Evolutionary conservation across 495 filamentous ascomycete genomes (phyloP).

Genomic region (Emericellopsis terricola): DNA sequence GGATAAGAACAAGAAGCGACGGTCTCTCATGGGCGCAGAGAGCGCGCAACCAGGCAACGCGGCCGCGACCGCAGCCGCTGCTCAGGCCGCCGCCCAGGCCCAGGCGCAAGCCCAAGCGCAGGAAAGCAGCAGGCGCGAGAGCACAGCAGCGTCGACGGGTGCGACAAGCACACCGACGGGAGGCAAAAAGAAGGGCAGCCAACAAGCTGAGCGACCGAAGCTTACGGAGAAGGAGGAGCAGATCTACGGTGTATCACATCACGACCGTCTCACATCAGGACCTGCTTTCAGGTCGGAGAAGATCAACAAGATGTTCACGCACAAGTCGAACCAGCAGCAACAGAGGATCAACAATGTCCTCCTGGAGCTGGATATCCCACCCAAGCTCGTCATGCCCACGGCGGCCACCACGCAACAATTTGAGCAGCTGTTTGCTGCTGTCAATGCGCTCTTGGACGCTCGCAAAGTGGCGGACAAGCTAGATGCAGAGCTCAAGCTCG

Average conservation of each 20-base stretch:
- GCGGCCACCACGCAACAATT: conserved; percentile 60
- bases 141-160: conserved; percentile 25
- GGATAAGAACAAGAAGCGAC: conserved; percentile 76
- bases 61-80: not conserved
- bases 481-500: conserved; percentile 60
- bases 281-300: conserved; percentile 66
- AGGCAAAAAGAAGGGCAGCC: conserved; percentile 38
- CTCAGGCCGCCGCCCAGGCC: conserved; percentile 13
- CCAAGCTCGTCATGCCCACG: conserved; percentile 72
- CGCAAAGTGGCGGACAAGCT: conserved; percentile 75
- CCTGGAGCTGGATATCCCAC: conserved; percentile 60
- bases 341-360: conserved; percentile 62
- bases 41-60: conserved; percentile 22
- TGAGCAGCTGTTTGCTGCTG: conserved; percentile 57
- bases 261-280: conserved; percentile 66
- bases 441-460: conserved; percentile 61
- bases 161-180: conserved; percentile 14
- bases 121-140: conserved; percentile 18
- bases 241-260: conserved; percentile 66
- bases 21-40: conserved; percentile 39
- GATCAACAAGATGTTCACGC: conserved; percentile 62
- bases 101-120: not conserved
- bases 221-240: conserved; percentile 58
- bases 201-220: conserved; percentile 42
- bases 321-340: conserved; percentile 69